These are phyloP conservation scores for Gastrolobium bilobum DNA, from an alignment of 306 rosid species.

Conservation along the genomic window DNA sequence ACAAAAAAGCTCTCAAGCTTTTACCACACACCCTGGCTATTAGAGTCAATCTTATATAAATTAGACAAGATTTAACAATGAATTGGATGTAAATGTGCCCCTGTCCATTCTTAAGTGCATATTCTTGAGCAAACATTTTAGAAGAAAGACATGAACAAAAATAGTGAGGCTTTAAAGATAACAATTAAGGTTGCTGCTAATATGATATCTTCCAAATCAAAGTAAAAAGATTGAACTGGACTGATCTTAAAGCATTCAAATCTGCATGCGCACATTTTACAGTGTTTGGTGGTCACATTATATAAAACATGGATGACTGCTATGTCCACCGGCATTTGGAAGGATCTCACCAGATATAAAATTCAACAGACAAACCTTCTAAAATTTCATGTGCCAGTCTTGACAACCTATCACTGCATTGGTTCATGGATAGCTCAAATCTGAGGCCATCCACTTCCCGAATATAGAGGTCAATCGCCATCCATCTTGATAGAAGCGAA, in stretches of 20 bases:
- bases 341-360: constrained; percentile 39
- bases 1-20: constrained; percentile 27
- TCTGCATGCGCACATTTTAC: constrained; percentile 26
- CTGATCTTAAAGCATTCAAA: constrained; percentile 22
- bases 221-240: constrained; percentile 22
- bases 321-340: constrained; percentile 35
- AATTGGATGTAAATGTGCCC: constrained; percentile 12
- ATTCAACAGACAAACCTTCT: constrained; percentile 64
- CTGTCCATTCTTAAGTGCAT: constrained; percentile 17
- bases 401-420: constrained; percentile 75
- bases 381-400: constrained; percentile 79
- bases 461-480: constrained; percentile 89
- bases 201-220: constrained; percentile 17
- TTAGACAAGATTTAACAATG: not conserved
- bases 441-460: constrained; percentile 88
- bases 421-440: constrained; percentile 94
- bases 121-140: constrained; percentile 2
- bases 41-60: not conserved
- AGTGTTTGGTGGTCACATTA: constrained; percentile 11
- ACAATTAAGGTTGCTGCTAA: not conserved
- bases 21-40: not conserved
- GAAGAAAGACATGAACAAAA: constrained; percentile 3
- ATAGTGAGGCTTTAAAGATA: constrained; percentile 3
- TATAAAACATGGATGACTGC: constrained; percentile 26
- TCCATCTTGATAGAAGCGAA: constrained; percentile 92